Percentiles rank a stretch among this genome's conserved stretches.
These are phyloP conservation scores for Kwoniella dendrophila DNA, from an alignment of 768 basidiomycete species.

Conservation along the genomic window DNA sequence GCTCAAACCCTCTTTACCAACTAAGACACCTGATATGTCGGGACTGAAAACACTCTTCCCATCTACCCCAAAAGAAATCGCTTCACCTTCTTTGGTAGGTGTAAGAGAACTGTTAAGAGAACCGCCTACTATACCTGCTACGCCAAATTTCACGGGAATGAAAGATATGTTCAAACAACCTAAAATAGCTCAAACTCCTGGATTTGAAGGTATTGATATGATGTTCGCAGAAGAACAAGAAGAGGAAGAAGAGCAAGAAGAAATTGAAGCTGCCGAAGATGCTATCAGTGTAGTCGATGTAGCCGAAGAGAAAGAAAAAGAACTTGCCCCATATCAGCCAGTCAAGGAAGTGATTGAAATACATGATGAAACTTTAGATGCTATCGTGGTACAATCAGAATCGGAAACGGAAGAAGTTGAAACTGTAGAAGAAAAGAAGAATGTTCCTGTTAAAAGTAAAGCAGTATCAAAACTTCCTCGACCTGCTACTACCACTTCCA, in stretches of 20 bases:
- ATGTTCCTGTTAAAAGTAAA: neutral
- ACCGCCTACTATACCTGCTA: constrained; percentile 27
- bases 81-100: constrained; percentile 34
- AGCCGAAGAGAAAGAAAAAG: neutral
- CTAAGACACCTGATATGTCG: constrained; percentile 42
- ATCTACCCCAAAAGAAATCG: constrained; percentile 11
- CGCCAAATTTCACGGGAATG: constrained; percentile 44
- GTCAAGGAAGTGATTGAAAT: no score
- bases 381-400: no score
- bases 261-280: constrained; percentile 8
- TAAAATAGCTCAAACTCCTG: constrained; percentile 27
- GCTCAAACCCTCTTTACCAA: constrained; percentile 16
- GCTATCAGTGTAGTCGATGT: constrained; percentile 1
- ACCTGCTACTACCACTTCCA: neutral
- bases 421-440: constrained; percentile 4
- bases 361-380: no score
- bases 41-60: constrained; percentile 37
- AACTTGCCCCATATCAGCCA: no score
- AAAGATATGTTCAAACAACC: constrained; percentile 11
- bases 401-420: constrained; percentile 8
- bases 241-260: constrained; percentile 9
- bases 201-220: constrained; percentile 30
- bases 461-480: neutral
- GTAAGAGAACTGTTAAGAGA: constrained; percentile 32
- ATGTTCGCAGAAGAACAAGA: constrained; percentile 28